These are phyloP conservation scores for Backusella sp. DNA, from an alignment of 192 early-diverging fungal genomes.

Conservation along the genomic window DNA sequence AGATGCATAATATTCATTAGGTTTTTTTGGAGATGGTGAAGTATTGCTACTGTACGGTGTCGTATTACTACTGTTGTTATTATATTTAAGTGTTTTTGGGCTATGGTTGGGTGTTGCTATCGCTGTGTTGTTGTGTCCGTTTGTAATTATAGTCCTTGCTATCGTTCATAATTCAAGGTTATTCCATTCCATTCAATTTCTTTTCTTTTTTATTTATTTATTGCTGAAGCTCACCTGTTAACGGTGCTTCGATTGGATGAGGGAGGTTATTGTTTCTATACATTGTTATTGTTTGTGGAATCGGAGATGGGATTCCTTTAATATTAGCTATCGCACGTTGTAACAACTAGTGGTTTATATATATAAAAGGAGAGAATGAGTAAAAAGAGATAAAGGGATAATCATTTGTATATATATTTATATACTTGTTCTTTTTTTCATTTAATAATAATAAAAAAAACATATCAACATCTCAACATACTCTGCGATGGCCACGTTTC, in stretches of 20 bases:
- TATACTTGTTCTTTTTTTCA: neutral
- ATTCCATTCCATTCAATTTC: neutral
- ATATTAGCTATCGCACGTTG: conserved; percentile 36
- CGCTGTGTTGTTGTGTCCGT: neutral
- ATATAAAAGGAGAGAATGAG: neutral
- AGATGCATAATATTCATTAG: conserved; percentile 11
- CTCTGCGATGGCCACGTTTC: conserved; percentile 44
- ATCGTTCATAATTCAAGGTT: neutral
- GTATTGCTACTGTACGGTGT: neutral
- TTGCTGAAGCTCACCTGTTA: neutral
- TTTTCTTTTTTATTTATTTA: neutral
- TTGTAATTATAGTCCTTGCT: neutral
- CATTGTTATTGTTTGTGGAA: neutral
- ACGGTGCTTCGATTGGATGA: neutral
- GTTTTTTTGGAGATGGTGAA: neutral
- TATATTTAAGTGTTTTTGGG: neutral
- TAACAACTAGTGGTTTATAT: conserved; percentile 29
- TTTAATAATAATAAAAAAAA: neutral
- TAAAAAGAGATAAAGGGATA: neutral
- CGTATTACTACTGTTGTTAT: neutral
- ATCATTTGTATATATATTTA: neutral
- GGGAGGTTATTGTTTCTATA: neutral
- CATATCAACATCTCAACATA: conserved; percentile 20
- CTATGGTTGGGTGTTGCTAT: neutral
- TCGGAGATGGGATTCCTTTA: conserved; percentile 27